phyloP scores from a whole-genome alignment of 208 protist genomes.

The Tritrichomonas foetus region DNA sequence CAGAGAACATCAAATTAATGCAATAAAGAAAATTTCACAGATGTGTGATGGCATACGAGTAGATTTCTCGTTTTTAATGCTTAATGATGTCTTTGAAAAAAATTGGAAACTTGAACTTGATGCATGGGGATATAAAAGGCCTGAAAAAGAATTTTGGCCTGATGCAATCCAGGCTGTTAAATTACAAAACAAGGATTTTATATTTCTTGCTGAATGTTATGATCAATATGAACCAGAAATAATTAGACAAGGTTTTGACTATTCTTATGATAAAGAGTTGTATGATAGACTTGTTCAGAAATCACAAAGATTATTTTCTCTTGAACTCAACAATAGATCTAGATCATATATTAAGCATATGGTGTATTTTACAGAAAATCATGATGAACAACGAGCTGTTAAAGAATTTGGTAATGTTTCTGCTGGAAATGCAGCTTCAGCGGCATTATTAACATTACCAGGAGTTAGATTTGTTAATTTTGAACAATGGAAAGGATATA shows the following conservation, averaged over 20 bases:
- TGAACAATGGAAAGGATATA: conserved; percentile 21
- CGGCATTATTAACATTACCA: conserved; percentile 40
- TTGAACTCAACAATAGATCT: background rate
- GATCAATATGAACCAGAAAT: background rate
- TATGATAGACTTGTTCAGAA: background rate
- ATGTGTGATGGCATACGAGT: conserved; percentile 43
- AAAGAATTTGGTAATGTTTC: background rate
- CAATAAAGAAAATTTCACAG: conserved; percentile 1
- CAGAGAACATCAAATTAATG: background rate
- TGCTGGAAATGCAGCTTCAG: conserved; percentile 35
- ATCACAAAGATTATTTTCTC: conserved; percentile 15
- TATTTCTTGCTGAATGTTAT: conserved; percentile 47
- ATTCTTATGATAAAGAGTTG: conserved; percentile 42
- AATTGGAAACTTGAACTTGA: conserved; percentile 16
- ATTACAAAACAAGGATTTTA: conserved; percentile 15
- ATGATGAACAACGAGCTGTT: conserved; percentile 43
- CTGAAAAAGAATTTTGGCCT: conserved; percentile 42
- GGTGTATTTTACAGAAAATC: conserved; percentile 43
- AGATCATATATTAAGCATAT: background rate
- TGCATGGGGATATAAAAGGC: background rate
- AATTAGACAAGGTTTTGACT: conserved; percentile 37
- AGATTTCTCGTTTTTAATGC: conserved; percentile 47
- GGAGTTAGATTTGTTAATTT: conserved; percentile 37
- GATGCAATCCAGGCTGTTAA: conserved; percentile 40
- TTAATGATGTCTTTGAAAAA: conserved; percentile 41